Percentiles rank a stretch among this genome's conserved stretches.
phyloP scores from a whole-genome alignment of 805 yeast genomes.

The Metschnikowia sp. region DNA sequence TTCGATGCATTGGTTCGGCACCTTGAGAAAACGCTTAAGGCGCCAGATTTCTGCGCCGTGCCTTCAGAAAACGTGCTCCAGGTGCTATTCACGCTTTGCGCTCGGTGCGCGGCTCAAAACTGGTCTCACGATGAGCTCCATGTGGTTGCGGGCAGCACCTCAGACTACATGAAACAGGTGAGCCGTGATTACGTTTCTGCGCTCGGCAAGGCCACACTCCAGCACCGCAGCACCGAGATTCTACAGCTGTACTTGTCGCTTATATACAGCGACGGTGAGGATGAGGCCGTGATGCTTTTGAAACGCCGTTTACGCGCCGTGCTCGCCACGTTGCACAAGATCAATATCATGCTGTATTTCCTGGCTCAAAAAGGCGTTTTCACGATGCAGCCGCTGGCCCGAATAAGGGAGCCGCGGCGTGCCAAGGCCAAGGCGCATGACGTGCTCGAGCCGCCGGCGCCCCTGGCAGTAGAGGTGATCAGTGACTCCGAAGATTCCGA shows the following conservation, averaged over 20 bases:
- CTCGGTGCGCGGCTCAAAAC: constrained; percentile 25
- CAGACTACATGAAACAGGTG: constrained; percentile 20
- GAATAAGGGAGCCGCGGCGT: background rate
- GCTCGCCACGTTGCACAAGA: background rate
- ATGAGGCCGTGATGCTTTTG: background rate
- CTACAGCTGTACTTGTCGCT: constrained; percentile 13
- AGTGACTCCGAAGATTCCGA: constrained; percentile 25
- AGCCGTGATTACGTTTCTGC: constrained; percentile 19
- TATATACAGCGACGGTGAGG: background rate
- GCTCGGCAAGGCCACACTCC: constrained; percentile 21
- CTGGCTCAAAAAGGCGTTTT: background rate
- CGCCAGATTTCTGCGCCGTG: constrained; percentile 12
- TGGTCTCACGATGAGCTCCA: constrained; percentile 23
- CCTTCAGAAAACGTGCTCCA: constrained; percentile 28
- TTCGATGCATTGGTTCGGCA: constrained; percentile 28
- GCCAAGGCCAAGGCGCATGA: background rate
- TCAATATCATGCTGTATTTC: background rate
- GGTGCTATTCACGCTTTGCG: constrained; percentile 30
- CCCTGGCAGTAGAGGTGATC: constrained; percentile 17
- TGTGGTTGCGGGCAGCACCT: constrained; percentile 20
- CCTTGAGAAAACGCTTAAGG: constrained; percentile 20
- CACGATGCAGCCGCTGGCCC: background rate
- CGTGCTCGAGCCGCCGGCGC: background rate
- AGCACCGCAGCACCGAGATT: constrained; percentile 17
- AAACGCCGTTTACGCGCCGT: background rate